phyloP scores from a whole-genome alignment of 2,329 filamentous ascomycete genomes.

The Pseudogymnoascus verrucosus region DNA sequence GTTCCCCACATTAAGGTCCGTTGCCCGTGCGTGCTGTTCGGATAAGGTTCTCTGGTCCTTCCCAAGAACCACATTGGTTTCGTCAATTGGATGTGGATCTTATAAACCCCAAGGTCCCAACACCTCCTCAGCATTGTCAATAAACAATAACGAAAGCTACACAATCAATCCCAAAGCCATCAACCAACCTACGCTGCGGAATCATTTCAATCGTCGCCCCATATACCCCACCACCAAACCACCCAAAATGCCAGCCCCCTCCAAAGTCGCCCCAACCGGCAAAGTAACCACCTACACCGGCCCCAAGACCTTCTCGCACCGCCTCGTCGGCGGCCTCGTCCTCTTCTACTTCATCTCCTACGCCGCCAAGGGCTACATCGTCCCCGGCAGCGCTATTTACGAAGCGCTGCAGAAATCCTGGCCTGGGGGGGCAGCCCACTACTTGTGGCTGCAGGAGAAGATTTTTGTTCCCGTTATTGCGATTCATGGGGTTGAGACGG shows the following conservation, averaged over 20 bases:
- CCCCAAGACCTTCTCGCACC: background rate
- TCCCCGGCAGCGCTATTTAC: background rate
- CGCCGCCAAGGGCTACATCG: background rate
- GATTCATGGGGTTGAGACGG: slow-evolving; percentile 7
- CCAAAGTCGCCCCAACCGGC: background rate
- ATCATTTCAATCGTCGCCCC: background rate
- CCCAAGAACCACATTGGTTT: background rate
- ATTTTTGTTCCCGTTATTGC: background rate
- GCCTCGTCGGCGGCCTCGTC: background rate
- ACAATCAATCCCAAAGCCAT: background rate
- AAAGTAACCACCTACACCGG: background rate
- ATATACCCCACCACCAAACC: background rate
- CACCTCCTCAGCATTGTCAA: background rate
- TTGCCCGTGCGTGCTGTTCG: background rate
- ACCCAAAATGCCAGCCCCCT: background rate
- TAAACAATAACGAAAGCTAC: background rate
- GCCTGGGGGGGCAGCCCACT: background rate
- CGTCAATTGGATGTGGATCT: background rate
- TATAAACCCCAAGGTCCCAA: slow-evolving; percentile 7
- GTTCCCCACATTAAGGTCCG: slow-evolving; percentile 3
- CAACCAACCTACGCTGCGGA: background rate
- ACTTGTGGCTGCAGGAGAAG: slow-evolving; percentile 6
- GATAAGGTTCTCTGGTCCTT: background rate
- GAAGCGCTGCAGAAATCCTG: background rate
- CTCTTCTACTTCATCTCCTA: slow-evolving; percentile 9